Percentiles rank a stretch among this genome's conserved stretches.
Conservation (phyloP, 768 basidiomycete genomes). For the Agaricus subrufescens region DNA sequence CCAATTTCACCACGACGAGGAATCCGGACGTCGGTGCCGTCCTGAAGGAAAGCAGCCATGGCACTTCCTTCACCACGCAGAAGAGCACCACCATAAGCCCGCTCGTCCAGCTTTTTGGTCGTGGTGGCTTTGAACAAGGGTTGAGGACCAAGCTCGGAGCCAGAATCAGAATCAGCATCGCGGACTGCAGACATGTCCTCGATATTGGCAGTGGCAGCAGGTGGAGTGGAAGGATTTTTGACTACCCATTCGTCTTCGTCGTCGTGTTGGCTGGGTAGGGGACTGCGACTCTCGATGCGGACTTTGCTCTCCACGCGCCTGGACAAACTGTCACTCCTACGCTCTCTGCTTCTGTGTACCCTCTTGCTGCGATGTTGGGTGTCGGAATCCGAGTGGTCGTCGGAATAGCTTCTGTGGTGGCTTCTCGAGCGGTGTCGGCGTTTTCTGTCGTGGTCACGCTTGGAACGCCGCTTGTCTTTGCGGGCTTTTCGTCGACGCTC, state of each 20-base stretch:
- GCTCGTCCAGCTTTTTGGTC: slow-evolving; percentile 65
- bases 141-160: slow-evolving; percentile 70
- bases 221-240: slow-evolving; percentile 1
- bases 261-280: slow-evolving; percentile 27
- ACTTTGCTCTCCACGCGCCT: background rate
- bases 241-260: slow-evolving; percentile 23
- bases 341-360: slow-evolving; percentile 20
- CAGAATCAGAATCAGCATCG: slow-evolving; percentile 30
- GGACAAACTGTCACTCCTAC: slow-evolving; percentile 9
- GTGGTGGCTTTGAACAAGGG: slow-evolving; percentile 43
- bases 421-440: slow-evolving; percentile 18
- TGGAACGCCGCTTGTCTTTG: slow-evolving; percentile 56
- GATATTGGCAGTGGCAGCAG: background rate
- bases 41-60: slow-evolving; percentile 95
- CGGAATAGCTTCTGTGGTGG: slow-evolving; percentile 5
- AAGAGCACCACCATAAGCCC: slow-evolving; percentile 85
- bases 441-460: slow-evolving; percentile 38
- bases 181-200: background rate
- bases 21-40: slow-evolving; percentile 79
- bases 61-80: slow-evolving; percentile 95
- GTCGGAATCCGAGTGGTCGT: slow-evolving; percentile 30
- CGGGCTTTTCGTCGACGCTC: slow-evolving; percentile 51
- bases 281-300: slow-evolving; percentile 19
- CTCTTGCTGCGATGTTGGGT: slow-evolving; percentile 24
- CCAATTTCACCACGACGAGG: slow-evolving; percentile 99